Evolutionary conservation across 495 filamentous ascomycete species (phyloP), one percentile per base, ranked within the genome.

Genomic region (Aspergillus carlsbadensis): DNA sequence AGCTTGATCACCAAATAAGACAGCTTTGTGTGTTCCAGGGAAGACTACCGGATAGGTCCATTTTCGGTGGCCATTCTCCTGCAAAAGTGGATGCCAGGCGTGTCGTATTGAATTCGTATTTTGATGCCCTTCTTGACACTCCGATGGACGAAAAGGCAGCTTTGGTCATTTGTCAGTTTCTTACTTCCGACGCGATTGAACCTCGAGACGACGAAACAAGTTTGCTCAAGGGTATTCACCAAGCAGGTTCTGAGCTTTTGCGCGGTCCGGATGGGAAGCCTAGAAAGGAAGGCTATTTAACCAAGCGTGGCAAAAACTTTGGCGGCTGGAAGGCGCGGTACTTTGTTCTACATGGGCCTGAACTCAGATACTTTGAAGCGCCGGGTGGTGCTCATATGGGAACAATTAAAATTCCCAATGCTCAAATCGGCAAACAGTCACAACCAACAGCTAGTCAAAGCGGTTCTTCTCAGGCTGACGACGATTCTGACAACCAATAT

Each of bases 251-350:
- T 50, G 70, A 68, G 68, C 75, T 77, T 56, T 63, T 42, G 61
- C 66, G 71, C 22, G 82, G 84, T 0, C 77, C 83, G 8, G 81
- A 88, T 57, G 85, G 84, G 3, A 84, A 84, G 51, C 84, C 87
- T 1, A 78, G 85, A 58, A 93, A 92, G 65, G 91, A 87, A 65
- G 94, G 94, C 14, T 98, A 97, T 76, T 76, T 98, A 29, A 97
- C 94, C 6, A 98, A 98, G 73, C 79, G 88, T 53, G 94, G 94
- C 22, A 98, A 98, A 76, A 97, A 96, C 61, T 98, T 98, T 71
- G 94, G 94, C 21, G 94, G 94, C n/a, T 98, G 94, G 94, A 98
- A 98, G 68, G 91, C 90, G 14, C 81, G 94, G 52, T 98, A 89
- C 67, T 98, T 98, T 62, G 81, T 96, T 41, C 81, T 98, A 1